Conservation (phyloP, 2,329 filamentous ascomycete species). For the Arthrobotrys musiformis region DNA sequence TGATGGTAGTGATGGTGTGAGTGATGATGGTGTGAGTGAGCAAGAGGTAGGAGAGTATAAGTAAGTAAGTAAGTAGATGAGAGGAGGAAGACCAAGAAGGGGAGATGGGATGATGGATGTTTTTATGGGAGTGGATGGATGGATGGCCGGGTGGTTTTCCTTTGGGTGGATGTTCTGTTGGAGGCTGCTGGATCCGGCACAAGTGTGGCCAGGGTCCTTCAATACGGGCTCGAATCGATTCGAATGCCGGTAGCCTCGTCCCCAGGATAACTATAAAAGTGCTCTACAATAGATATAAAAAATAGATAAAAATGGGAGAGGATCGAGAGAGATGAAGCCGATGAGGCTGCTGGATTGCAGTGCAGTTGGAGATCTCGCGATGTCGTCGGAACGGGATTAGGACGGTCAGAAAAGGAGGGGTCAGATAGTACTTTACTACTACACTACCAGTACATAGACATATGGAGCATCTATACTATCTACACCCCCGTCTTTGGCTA, state of each 20-base stretch:
- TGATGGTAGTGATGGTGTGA: background rate
- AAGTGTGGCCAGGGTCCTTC: conserved; percentile 12
- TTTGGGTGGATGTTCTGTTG: conserved; percentile 16
- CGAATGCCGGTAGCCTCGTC: background rate
- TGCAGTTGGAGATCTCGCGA: background rate
- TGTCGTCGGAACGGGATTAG: background rate
- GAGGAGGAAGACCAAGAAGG: background rate
- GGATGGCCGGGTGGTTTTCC: conserved; percentile 11
- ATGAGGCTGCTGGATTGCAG: background rate
- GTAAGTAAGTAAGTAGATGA: too few species aligned
- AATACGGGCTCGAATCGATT: too few species aligned
- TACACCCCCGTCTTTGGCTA: too few species aligned
- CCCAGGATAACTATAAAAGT: too few species aligned
- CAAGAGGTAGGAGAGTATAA: background rate
- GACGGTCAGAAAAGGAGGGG: background rate
- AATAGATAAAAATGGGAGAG: too few species aligned
- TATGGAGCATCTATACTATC: too few species aligned
- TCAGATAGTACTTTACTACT: background rate
- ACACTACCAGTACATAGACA: background rate
- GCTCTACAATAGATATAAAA: background rate
- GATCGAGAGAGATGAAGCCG: background rate
- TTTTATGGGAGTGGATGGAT: background rate
- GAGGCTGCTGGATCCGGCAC: conserved; percentile 40
- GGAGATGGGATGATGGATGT: background rate
- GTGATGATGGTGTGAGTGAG: background rate